These are phyloP conservation scores for Pseudophaeomoniella oleicola DNA, from an alignment of 2,329 filamentous ascomycete genomes.

Conservation along the genomic window DNA sequence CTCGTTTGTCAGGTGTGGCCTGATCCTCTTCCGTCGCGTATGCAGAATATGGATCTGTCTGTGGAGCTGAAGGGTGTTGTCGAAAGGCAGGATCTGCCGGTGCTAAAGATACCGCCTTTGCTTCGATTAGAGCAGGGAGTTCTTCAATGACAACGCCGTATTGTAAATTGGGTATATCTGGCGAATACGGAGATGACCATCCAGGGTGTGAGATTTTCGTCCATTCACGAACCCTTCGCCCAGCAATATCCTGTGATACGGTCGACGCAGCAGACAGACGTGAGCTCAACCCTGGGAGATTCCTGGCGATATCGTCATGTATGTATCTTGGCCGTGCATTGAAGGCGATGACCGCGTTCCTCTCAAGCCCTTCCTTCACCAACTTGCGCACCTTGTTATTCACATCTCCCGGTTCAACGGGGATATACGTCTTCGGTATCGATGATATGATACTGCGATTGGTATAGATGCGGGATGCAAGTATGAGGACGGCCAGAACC, in stretches of 20 bases:
- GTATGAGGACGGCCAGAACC: slow-evolving; percentile 58
- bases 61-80: slow-evolving; percentile 22
- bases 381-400: slow-evolving; percentile 59
- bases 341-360: slow-evolving; percentile 70
- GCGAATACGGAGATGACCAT: slow-evolving; percentile 68
- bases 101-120: slow-evolving; percentile 76
- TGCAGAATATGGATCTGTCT: background rate
- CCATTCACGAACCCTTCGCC: slow-evolving; percentile 39
- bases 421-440: slow-evolving; percentile 78
- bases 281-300: slow-evolving; percentile 8
- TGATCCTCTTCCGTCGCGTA: slow-evolving; percentile 19
- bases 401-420: slow-evolving; percentile 73
- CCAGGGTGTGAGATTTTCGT: slow-evolving; percentile 73
- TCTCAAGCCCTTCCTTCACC: slow-evolving; percentile 55
- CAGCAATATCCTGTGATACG: slow-evolving; percentile 2
- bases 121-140: slow-evolving; percentile 80
- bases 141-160: slow-evolving; percentile 71
- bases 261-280: slow-evolving; percentile 21
- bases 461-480: slow-evolving; percentile 71
- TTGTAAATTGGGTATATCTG: slow-evolving; percentile 65
- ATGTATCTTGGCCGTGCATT: slow-evolving; percentile 56
- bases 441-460: slow-evolving; percentile 63
- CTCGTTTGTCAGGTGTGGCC: slow-evolving; percentile 45
- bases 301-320: slow-evolving; percentile 21
- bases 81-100: slow-evolving; percentile 37